phyloP scores from a whole-genome alignment of 805 yeast genomes.

The Wickerhamiella bombiphila region DNA sequence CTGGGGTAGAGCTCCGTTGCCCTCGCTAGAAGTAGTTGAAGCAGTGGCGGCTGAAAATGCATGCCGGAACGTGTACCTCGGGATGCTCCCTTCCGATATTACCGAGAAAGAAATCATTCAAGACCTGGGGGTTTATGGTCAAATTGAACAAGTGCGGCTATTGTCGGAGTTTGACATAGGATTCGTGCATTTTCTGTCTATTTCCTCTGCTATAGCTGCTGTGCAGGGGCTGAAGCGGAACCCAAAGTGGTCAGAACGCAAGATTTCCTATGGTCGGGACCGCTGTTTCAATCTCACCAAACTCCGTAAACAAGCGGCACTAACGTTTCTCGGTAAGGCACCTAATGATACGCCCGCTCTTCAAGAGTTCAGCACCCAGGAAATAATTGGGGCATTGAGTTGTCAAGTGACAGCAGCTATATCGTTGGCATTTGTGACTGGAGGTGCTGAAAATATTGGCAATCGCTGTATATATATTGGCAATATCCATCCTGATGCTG shows the following conservation, averaged over 20 bases:
- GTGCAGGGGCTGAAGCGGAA: constrained; percentile 58
- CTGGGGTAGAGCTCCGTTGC: constrained; percentile 77
- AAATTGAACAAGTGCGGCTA: constrained; percentile 71
- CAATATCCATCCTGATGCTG: constrained; percentile 73
- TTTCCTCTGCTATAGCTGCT: constrained; percentile 71
- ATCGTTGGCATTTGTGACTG: constrained; percentile 89
- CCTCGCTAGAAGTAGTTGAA: constrained; percentile 57
- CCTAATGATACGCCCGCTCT: constrained; percentile 72
- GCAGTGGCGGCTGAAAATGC: constrained; percentile 50
- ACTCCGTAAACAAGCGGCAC: constrained; percentile 94
- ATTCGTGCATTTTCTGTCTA: constrained; percentile 82
- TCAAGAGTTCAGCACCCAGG: neutral
- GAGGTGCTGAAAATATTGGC: constrained; percentile 83
- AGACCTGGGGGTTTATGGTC: constrained; percentile 32
- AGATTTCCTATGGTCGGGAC: constrained; percentile 74
- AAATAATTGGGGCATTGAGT: constrained; percentile 33
- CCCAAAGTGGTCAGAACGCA: constrained; percentile 57
- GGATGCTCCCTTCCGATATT: constrained; percentile 52
- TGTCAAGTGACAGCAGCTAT: constrained; percentile 96
- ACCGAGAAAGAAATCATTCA: constrained; percentile 49
- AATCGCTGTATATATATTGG: constrained; percentile 89
- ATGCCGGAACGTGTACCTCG: constrained; percentile 84
- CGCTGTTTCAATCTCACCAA: constrained; percentile 81
- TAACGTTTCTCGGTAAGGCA: constrained; percentile 80
- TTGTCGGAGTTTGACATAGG: constrained; percentile 58